Conservation (phyloP, 805 yeast species). For the Scheffersomyces ergatensis region DNA sequence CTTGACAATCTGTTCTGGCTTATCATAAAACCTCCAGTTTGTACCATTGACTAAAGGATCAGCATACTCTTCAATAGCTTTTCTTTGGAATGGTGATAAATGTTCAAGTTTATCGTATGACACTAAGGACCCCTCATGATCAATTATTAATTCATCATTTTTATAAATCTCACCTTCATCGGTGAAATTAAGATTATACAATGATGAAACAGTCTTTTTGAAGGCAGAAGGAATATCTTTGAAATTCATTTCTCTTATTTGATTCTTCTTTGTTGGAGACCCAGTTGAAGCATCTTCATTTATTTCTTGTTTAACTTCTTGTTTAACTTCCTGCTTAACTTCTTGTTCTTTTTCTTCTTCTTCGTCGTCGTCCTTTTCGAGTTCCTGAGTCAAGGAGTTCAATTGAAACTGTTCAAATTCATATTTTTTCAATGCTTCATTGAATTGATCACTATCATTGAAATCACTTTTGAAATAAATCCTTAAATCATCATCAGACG, state of each 20-base stretch:
- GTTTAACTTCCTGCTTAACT: constrained; percentile 6
- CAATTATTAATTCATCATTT: constrained; percentile 8
- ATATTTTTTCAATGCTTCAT: constrained; percentile 1
- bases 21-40: constrained; percentile 75
- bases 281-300: constrained; percentile 3
- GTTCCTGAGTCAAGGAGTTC: not conserved
- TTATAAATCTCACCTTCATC: constrained; percentile 14
- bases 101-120: constrained; percentile 2
- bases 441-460: constrained; percentile 12
- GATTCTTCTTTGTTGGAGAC: constrained; percentile 2
- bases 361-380: not conserved
- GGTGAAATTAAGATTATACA: constrained; percentile 26
- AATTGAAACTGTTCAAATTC: not conserved
- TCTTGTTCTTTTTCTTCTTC: constrained; percentile 1
- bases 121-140: constrained; percentile 17
- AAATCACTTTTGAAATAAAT: constrained; percentile 15
- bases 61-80: constrained; percentile 65
- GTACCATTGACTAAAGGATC: constrained; percentile 48
- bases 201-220: constrained; percentile 21
- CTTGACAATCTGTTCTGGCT: constrained; percentile 51
- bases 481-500: constrained; percentile 47
- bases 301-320: constrained; percentile 20
- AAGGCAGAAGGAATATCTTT: constrained; percentile 14
- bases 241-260: constrained; percentile 23
- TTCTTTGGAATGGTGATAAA: constrained; percentile 48